Conservation (phyloP, 2,329 filamentous ascomycete genomes). For the Diplocarpon mali region DNA sequence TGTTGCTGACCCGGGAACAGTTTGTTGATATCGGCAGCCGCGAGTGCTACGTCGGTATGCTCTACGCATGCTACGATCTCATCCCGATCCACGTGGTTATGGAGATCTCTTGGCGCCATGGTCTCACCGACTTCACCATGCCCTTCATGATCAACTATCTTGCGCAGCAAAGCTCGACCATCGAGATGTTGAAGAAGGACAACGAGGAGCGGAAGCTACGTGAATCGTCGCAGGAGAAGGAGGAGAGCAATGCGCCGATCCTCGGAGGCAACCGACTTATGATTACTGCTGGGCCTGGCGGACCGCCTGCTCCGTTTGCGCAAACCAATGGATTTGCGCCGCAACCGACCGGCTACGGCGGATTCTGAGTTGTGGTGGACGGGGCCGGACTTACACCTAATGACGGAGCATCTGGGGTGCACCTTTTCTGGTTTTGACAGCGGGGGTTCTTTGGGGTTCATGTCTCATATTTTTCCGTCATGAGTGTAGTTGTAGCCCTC, state of each 20-base stretch:
- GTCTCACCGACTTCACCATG: conserved; percentile 95
- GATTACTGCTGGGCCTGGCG: conserved; percentile 78
- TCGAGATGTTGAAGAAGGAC: conserved; percentile 79
- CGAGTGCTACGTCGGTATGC: conserved; percentile 99
- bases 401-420: conserved; percentile 23
- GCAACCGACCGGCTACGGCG: conserved; percentile 69
- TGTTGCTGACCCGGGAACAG: conserved; percentile 38
- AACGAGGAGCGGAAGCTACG: conserved; percentile 86
- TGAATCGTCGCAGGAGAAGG: conserved; percentile 63
- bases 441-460: conserved; percentile 13
- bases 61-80: conserved; percentile 96
- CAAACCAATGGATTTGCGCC: conserved; percentile 84
- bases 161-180: conserved; percentile 77
- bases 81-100: conserved; percentile 87
- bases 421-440: conserved; percentile 21
- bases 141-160: conserved; percentile 99
- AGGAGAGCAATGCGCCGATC: conserved; percentile 89
- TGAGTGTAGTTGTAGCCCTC: conserved; percentile 24
- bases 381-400: conserved; percentile 23
- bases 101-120: conserved; percentile 94
- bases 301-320: conserved; percentile 51
- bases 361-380: conserved; percentile 34
- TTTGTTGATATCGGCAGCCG: conserved; percentile 98
- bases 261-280: conserved; percentile 81
- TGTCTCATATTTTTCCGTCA: conserved; percentile 20